Evolutionary conservation across 225 moss, liverwort and hornwort species (phyloP), one percentile per base, ranked within the genome.

Genomic region (Physcomitrellopsis africana): DNA sequence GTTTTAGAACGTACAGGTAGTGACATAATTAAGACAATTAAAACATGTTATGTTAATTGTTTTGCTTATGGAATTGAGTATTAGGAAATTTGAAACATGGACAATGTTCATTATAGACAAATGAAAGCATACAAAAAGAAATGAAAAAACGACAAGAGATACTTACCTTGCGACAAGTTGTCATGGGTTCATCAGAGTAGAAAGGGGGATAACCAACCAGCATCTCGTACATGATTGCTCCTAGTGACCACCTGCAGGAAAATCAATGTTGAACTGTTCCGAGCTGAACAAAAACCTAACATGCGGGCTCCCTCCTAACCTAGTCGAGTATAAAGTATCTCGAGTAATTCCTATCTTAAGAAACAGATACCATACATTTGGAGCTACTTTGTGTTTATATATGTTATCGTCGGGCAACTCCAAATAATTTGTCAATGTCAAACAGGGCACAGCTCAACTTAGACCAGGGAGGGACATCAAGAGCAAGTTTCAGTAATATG

Each of bases 181-280:
- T 92, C 99, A 99, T 95, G 13, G 99, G 99, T 58, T 99, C 95
- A 72, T 99, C 99, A 63, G 99, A 99, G 73, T 99, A 99, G 68
- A 99, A 99, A 45, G 99, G 99, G 69, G 99, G 99, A 60, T 92
- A 99, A 24, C 99, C 99, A 70, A 99, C 95, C 63, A 99, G 95
- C 99, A 99, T 99, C 82, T 99, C 99, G 75, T 89, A 99, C 99
- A 99, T 99, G 56, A 95, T 99, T 76, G 99, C 99, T 77, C 99
- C 99, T 63, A 99, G 77, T 69, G 99, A 99, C 99, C 99, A 99
- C 99, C 99, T 99, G 86, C 78, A 86, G 29, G 45, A 63, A 42
- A 67, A 46, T 5, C 45, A 48, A 48, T 43, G 24, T 85, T 79
- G 44, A 81, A 51, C 49, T 43, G 26, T 60, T 76, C 52, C n/a